Base-by-base conservation (phyloP, 225 moss, liverwort and hornwort genomes). In the Bryum argenteum region DNA sequence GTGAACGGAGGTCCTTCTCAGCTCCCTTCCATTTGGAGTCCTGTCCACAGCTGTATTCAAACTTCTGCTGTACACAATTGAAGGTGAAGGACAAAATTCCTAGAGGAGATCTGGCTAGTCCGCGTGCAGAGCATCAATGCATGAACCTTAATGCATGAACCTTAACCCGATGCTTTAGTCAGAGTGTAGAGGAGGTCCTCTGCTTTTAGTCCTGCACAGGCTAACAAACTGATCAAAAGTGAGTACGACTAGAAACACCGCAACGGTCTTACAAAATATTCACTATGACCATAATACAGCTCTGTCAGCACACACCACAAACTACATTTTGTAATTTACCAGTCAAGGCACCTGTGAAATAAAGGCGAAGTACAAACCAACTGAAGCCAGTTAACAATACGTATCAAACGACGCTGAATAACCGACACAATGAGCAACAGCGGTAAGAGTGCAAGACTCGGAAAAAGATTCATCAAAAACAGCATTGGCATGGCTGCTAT, bases 21-120 rank as follows among this genome's bases (percentile, higher is more conserved):
- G 75, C 54, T 53, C 60, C 74, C 64, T 79, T 38, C 40, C 41
- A 79, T 41, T 78, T 55, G 58, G 21, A 69, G 61, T 70, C 64
- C 76, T 69, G 60, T 73, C 56, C 83, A 76, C 69, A 79, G 73
- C 69, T 79, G 72, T 72, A 50, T 65, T 73, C 65, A 76, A 65
- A 72, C 65, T 79, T 72, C 63, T 73, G 79, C 83, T 83, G 76
- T 83, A 83, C 83, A 83, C 78, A 67, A 59, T 48, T 4, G 56
- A 72, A 79, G 69, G 48, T 69, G 54, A 42, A 48, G 65, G 68
- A 55, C 20, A 54, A 75, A 70, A 68, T 18, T 33, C 54, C 65
- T 59, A 50, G 12, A 51, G 21, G 38, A 70, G 56, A 70, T 65
- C 52, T 62, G 77, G 73, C 43, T 60, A 67, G 67, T 33, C 58